phyloP scores from a whole-genome alignment of 2,329 filamentous ascomycete species.

The Phyllosticta paracitricarpa region DNA sequence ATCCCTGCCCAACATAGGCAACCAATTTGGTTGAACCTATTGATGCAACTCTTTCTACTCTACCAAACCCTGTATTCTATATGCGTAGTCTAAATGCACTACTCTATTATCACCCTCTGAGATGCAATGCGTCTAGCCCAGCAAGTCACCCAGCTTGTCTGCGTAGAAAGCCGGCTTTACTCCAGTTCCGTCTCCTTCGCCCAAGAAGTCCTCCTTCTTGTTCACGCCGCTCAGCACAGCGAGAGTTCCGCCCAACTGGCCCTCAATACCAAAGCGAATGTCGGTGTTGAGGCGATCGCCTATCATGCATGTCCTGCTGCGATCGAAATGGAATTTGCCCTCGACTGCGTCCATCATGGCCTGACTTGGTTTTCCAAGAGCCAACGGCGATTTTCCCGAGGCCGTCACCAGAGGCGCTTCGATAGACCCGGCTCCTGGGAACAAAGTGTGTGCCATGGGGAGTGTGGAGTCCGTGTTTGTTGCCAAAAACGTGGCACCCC shows the following conservation, averaged over 20 bases:
- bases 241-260: constrained; percentile 79
- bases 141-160: constrained; percentile 71
- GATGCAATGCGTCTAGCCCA: constrained; percentile 18
- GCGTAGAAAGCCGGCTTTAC: constrained; percentile 75
- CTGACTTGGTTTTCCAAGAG: constrained; percentile 89
- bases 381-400: constrained; percentile 55
- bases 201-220: constrained; percentile 74
- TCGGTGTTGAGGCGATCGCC: constrained; percentile 91
- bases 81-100: not conserved
- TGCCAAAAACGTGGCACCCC: constrained; percentile 77
- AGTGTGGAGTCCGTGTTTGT: constrained; percentile 91
- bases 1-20: not conserved
- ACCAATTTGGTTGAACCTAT: not conserved
- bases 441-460: constrained; percentile 70
- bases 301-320: constrained; percentile 83
- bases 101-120: not conserved
- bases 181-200: constrained; percentile 51
- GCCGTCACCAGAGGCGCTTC: constrained; percentile 64
- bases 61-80: not conserved
- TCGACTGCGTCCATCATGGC: constrained; percentile 99
- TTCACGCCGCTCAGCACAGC: constrained; percentile 85
- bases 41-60: not conserved
- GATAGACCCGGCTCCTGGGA: constrained; percentile 82
- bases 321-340: constrained; percentile 85
- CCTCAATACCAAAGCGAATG: constrained; percentile 89